Conservation (phyloP, 495 filamentous ascomycete species). For the Pseudomonodictys pantanalensis region DNA sequence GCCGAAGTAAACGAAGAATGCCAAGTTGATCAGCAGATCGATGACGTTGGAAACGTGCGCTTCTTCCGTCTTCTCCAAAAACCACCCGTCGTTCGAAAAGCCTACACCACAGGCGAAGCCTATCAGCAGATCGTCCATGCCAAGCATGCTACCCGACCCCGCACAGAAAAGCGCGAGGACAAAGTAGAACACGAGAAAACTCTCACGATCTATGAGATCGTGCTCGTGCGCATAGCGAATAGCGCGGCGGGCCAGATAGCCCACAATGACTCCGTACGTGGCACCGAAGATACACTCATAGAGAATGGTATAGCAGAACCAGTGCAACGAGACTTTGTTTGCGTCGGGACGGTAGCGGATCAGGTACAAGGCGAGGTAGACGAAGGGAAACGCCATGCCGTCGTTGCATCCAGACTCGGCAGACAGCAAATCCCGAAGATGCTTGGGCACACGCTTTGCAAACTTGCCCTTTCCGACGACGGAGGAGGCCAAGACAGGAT, state of each 20-base stretch:
- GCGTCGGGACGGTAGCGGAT: constrained; percentile 72
- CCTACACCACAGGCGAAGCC: constrained; percentile 94
- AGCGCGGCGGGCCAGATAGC: constrained; percentile 82
- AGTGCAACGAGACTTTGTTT: constrained; percentile 71
- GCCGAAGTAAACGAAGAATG: constrained; percentile 97
- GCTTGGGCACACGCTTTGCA: constrained; percentile 93
- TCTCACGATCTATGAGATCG: constrained; percentile 90
- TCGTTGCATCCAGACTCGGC: constrained; percentile 99
- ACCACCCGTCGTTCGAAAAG: constrained; percentile 99
- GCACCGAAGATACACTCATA: constrained; percentile 97
- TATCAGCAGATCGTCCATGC: constrained; percentile 93
- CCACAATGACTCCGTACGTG: constrained; percentile 81
- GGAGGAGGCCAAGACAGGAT: constrained; percentile 94
- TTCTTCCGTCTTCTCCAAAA: constrained; percentile 96
- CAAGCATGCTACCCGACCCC: constrained; percentile 86
- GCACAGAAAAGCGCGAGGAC: constrained; percentile 94
- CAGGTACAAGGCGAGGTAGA: constrained; percentile 88
- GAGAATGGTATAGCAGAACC: constrained; percentile 85
- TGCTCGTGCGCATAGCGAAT: constrained; percentile 86
- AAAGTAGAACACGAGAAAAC: constrained; percentile 98
- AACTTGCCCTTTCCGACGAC: constrained; percentile 99
- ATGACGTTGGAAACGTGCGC: constrained; percentile 99
- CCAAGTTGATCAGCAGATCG: constrained; percentile 92
- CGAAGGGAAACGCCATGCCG: constrained; percentile 99
- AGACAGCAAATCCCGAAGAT: constrained; percentile 90